Conservation (phyloP, 768 basidiomycete genomes). For the Kwoniella mangroviensis region DNA sequence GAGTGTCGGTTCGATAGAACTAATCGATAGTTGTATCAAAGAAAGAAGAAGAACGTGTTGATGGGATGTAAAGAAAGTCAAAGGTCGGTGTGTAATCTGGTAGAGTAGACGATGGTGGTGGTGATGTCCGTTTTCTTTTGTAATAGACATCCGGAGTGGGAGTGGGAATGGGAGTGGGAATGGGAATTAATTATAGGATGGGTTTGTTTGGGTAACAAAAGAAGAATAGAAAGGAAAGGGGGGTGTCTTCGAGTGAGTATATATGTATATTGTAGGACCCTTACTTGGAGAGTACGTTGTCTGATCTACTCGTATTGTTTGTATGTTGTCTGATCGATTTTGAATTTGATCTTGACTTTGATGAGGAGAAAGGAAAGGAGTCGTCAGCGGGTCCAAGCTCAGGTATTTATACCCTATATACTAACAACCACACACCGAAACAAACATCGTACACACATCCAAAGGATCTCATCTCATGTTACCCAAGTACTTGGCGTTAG, state of each 20-base stretch:
- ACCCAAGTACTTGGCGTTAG: no score
- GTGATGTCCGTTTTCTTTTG: background rate
- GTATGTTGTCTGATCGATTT: background rate
- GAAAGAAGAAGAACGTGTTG: background rate
- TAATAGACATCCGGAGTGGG: background rate
- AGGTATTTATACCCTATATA: background rate
- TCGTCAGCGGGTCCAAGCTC: background rate
- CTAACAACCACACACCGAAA: background rate
- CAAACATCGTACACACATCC: background rate
- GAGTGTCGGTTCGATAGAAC: background rate
- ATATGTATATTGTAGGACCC: no score
- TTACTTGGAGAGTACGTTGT: conserved; percentile 1
- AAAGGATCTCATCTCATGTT: no score
- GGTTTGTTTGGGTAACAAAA: background rate
- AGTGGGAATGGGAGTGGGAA: conserved; percentile 2
- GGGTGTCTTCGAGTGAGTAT: background rate
- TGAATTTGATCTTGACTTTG: background rate
- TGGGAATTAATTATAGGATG: background rate
- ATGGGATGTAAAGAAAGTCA: conserved; percentile 6
- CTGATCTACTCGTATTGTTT: background rate
- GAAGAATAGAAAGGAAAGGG: background rate
- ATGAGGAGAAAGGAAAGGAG: conserved; percentile 6
- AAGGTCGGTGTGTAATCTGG: background rate
- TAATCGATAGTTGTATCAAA: conserved; percentile 1
- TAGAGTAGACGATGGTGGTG: background rate